phyloP scores from a whole-genome alignment of 192 early-diverging fungal species.

The Rhizophagus clarus region DNA sequence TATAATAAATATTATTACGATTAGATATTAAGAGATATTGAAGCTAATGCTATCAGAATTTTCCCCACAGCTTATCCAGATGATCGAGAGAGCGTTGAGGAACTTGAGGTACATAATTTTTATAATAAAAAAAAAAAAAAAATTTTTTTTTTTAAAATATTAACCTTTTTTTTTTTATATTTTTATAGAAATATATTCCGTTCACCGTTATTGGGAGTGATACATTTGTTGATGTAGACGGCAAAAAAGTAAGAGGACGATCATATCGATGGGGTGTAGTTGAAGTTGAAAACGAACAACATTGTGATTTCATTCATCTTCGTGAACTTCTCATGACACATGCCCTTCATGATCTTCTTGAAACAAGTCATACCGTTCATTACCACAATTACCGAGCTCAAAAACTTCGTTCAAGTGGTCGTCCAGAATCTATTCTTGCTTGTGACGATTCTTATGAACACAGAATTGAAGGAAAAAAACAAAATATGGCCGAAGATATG shows the following conservation, averaged over 20 bases:
- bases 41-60: conserved; percentile 60
- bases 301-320: conserved; percentile 75
- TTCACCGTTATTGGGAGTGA: conserved; percentile 87
- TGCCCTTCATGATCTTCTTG: conserved; percentile 78
- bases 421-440: conserved; percentile 77
- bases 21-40: conserved; percentile 68
- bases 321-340: conserved; percentile 70
- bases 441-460: conserved; percentile 82
- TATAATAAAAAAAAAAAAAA: neutral
- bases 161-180: neutral
- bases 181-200: conserved; percentile 64
- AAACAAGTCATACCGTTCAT: conserved; percentile 75
- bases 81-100: conserved; percentile 65
- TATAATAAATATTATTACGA: neutral
- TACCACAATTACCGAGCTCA: conserved; percentile 72
- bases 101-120: conserved; percentile 53
- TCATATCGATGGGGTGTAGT: conserved; percentile 81
- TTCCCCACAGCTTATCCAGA: conserved; percentile 79
- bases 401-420: conserved; percentile 66
- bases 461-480: conserved; percentile 67
- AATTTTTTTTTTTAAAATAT: neutral
- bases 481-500: conserved; percentile 67
- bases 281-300: conserved; percentile 77
- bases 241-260: conserved; percentile 68
- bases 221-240: conserved; percentile 58